These are phyloP conservation scores for Venturia nashicola DNA, from an alignment of 2,329 filamentous ascomycete genomes.

Conservation along the genomic window DNA sequence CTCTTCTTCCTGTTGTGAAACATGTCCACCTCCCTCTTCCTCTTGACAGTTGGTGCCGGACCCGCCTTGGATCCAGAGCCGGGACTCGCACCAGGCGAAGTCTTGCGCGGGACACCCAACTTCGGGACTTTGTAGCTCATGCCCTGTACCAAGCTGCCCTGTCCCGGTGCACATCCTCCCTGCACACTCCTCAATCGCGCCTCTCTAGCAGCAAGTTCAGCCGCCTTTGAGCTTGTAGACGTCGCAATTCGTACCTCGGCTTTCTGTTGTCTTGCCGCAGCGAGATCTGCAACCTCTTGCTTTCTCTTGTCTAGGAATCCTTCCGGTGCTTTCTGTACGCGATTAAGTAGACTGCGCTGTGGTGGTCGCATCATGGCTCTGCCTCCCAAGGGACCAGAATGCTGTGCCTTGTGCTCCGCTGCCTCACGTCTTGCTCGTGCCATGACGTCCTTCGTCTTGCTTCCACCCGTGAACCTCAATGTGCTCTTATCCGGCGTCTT, in stretches of 20 bases:
- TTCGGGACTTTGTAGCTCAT: neutral
- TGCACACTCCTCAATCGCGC: neutral
- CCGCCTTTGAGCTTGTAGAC: neutral
- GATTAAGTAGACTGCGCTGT: neutral
- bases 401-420: neutral
- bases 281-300: neutral
- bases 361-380: neutral
- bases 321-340: neutral
- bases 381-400: neutral
- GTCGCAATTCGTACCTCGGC: neutral
- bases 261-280: neutral
- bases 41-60: neutral
- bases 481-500: slow-evolving; percentile 4
- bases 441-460: slow-evolving; percentile 6
- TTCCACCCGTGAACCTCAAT: slow-evolving; percentile 6
- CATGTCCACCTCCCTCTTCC: slow-evolving; percentile 6
- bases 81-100: neutral
- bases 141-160: neutral
- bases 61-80: neutral
- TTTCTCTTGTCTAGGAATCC: neutral
- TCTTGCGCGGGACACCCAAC: neutral
- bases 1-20: slow-evolving; percentile 4
- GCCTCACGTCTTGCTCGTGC: neutral
- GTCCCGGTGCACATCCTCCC: neutral
- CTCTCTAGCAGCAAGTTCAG: neutral